Percentiles rank a stretch among this genome's conserved stretches.
Conservation (phyloP, 495 filamentous ascomycete species). For the Lepraria neglecta region DNA sequence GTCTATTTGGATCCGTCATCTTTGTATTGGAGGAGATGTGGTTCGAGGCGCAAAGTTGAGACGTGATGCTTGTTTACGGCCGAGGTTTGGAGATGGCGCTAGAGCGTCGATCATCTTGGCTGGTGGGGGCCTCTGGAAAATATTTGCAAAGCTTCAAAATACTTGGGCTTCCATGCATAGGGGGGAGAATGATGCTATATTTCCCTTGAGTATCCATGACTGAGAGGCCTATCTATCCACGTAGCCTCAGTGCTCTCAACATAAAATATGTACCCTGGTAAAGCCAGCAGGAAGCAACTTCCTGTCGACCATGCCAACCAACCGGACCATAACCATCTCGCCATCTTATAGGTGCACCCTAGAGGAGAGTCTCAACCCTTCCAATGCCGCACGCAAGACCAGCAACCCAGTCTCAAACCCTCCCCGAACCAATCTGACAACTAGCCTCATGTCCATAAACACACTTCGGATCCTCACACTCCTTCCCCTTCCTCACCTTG, state of each 20-base stretch:
- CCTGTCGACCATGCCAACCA: too few species aligned
- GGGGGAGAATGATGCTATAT: too few species aligned
- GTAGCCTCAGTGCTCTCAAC: too few species aligned
- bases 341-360: too few species aligned
- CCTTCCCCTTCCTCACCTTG: slow-evolving; percentile 16
- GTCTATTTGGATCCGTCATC: slow-evolving; percentile 17
- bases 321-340: too few species aligned
- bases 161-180: background rate
- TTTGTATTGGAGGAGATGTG: background rate
- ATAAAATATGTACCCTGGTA: too few species aligned
- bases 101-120: background rate
- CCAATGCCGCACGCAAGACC: background rate
- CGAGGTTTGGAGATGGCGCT: background rate
- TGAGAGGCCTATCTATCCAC: too few species aligned
- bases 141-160: too few species aligned
- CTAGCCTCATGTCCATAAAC: slow-evolving; percentile 18
- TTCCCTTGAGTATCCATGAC: too few species aligned
- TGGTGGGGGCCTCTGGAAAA: background rate
- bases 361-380: background rate
- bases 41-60: background rate
- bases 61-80: slow-evolving; percentile 16
- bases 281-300: too few species aligned
- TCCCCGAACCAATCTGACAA: slow-evolving; percentile 1
- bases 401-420: background rate
- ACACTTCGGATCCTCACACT: slow-evolving; percentile 19